A percentile compares a stretch with the other conserved stretches of the same genome.
Conservation (phyloP, 345 rosid genomes). For the Corymbia maculata region DNA sequence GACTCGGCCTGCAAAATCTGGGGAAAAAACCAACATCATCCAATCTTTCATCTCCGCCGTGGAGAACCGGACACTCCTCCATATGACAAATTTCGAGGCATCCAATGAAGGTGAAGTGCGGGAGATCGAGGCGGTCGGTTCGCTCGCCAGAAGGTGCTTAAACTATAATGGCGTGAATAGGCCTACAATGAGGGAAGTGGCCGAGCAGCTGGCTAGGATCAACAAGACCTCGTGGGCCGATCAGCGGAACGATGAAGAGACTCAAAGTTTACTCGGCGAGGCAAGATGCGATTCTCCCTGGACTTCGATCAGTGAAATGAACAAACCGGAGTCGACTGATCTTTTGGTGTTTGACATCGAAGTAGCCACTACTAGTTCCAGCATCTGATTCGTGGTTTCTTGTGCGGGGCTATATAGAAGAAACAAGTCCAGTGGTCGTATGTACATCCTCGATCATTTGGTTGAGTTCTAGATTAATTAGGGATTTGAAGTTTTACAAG, state of each 20-base stretch:
- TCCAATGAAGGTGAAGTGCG: not conserved
- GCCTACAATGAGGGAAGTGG: not conserved
- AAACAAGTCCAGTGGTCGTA: not conserved
- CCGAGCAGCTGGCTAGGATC: not conserved
- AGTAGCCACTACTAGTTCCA: not conserved
- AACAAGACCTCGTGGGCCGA: not conserved
- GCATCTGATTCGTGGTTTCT: not conserved
- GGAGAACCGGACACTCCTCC: not conserved
- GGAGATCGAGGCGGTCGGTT: not conserved
- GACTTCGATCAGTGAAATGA: not conserved
- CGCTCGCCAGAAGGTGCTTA: not conserved
- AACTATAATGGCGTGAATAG: not conserved
- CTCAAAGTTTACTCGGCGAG: not conserved
- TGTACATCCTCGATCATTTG: not conserved
- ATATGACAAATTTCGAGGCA: not conserved
- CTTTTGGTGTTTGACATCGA: not conserved
- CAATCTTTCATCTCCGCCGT: not conserved
- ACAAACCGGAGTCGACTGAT: not conserved
- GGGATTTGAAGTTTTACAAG: not conserved
- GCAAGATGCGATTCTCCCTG: rapidly evolving
- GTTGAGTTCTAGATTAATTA: not conserved
- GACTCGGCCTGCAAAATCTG: rapidly evolving
- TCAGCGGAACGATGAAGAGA: rapidly evolving
- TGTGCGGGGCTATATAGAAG: not conserved
- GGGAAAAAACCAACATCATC: not conserved